Base-by-base conservation (phyloP, 2,329 filamentous ascomycete species). In the Phoma herbarum region DNA sequence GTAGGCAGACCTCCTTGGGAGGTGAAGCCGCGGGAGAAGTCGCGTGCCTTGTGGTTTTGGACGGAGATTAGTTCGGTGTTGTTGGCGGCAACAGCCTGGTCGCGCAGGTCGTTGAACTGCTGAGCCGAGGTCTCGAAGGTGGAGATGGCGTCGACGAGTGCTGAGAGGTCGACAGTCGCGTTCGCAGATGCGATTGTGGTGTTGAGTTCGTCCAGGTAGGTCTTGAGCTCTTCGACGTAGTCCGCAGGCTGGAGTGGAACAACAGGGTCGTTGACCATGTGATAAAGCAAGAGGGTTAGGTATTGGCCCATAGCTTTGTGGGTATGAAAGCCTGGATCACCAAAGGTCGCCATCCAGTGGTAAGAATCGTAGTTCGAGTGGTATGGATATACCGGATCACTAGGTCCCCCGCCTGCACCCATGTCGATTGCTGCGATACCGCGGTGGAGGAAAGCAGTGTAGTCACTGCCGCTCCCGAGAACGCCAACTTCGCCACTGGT, bases 311-410 rank as follows among this genome's bases (percentile, higher is more conserved):
- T 82, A 2, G 79, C 81, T 8, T 78, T 77, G 63, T 85, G 83
- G 1, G 79, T 77, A 44, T 76, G 69, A 67, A 83, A 85, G 2
- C 79, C 82, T 0, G 81, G 81, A 63, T 85, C 83, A 5, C 81
- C 83, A 56, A 79, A 84, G 0, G 74, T 80, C 0, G 71, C 64
- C 82, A 85, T 84, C 83, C 83, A 85, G 57, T 81, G 77, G 60
- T 82, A 83, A 29, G 75, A 71, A 60, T 83, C 71, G 72, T 83
- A 83, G 65, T 75, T 77, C 26, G 76, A 79, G 63, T 83, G 81
- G 65, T 83, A 83, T 28, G 76, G 81, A 54, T 82, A 83, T 9
- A 83, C 68, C 0, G 81, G 76, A 43, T 80, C 79, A 1, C 70
- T 66, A 3, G 73, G 70, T 4, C 76, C 76, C 2, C 64, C 68